These are phyloP conservation scores for Neolecta irregularis DNA, from an alignment of 1,139 yeast species.

Conservation along the genomic window DNA sequence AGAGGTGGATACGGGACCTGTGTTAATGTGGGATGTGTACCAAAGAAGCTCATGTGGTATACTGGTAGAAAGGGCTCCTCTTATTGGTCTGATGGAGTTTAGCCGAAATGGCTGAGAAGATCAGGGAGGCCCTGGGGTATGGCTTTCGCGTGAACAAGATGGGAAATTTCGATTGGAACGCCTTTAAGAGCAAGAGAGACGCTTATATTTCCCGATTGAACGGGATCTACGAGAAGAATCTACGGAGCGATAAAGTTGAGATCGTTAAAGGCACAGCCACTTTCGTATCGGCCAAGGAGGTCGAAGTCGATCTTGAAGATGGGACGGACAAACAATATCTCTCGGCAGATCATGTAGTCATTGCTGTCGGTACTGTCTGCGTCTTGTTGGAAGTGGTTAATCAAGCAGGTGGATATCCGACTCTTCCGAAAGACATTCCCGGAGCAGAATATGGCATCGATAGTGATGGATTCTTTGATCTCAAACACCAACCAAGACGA, in stretches of 20 bases:
- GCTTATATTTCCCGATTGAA: constrained; percentile 76
- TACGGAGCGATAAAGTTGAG: constrained; percentile 78
- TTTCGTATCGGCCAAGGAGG: constrained; percentile 40
- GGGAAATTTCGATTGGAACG: constrained; percentile 61
- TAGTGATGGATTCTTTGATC: constrained; percentile 80
- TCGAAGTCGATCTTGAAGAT: constrained; percentile 51
- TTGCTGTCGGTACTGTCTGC: constrained; percentile 96
- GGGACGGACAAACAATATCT: constrained; percentile 37
- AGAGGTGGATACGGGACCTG: constrained; percentile 86
- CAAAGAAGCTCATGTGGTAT: constrained; percentile 96
- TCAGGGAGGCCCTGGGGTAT: constrained; percentile 61
- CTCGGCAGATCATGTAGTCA: constrained; percentile 66
- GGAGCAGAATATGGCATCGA: constrained; percentile 76
- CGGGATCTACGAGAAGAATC: constrained; percentile 81
- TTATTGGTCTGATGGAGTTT: no score
- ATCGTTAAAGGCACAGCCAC: constrained; percentile 76
- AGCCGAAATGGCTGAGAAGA: constrained; percentile 65
- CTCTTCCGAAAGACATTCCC: constrained; percentile 49
- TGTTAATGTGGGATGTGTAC: constrained; percentile 98
- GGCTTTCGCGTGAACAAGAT: constrained; percentile 45
- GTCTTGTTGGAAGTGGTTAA: no score
- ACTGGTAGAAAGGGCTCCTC: no score
- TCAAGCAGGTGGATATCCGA: constrained; percentile 78
- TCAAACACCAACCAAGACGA: constrained; percentile 67
- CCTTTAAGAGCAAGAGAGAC: constrained; percentile 72